Evolutionary conservation across 805 yeast genomes (phyloP).

Genomic region (Yamadazyma laniorum): DNA sequence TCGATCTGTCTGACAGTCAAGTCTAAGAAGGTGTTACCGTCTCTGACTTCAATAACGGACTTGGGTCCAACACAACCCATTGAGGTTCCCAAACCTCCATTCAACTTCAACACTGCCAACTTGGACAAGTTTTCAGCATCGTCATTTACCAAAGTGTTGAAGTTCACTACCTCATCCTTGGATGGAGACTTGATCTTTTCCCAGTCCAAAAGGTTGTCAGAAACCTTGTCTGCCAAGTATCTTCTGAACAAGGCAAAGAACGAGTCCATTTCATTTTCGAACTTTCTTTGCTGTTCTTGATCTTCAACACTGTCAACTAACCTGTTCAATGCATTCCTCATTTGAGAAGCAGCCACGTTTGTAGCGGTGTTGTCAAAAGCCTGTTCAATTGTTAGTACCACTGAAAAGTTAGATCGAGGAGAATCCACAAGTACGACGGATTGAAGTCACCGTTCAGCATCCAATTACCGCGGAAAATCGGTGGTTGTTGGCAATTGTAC

Average conservation of each 20-base stretch:
- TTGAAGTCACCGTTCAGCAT: no score
- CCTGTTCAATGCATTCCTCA: constrained; percentile 92
- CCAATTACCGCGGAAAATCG: no score
- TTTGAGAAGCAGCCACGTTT: constrained; percentile 93
- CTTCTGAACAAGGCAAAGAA: constrained; percentile 93
- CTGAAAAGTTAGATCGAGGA: constrained; percentile 11
- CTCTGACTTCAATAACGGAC: constrained; percentile 97
- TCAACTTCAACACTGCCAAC: constrained; percentile 91
- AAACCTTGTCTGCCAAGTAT: constrained; percentile 84
- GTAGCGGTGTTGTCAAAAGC: constrained; percentile 95
- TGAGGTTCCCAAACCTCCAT: constrained; percentile 98
- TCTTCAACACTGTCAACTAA: constrained; percentile 78
- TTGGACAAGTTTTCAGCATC: constrained; percentile 58
- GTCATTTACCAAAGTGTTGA: constrained; percentile 47
- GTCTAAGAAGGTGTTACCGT: constrained; percentile 95
- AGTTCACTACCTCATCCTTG: constrained; percentile 85
- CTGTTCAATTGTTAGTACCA: constrained; percentile 37
- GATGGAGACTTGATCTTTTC: constrained; percentile 92
- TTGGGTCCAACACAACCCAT: constrained; percentile 99
- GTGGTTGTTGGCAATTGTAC: no score
- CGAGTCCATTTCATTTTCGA: constrained; percentile 91
- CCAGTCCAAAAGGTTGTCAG: constrained; percentile 86
- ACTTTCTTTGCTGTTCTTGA: constrained; percentile 47
- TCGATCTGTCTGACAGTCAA: constrained; percentile 96
- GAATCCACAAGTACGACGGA: no score